These are phyloP conservation scores for Orbilia quercus DNA, from an alignment of 2,329 filamentous ascomycete species.

Conservation along the genomic window DNA sequence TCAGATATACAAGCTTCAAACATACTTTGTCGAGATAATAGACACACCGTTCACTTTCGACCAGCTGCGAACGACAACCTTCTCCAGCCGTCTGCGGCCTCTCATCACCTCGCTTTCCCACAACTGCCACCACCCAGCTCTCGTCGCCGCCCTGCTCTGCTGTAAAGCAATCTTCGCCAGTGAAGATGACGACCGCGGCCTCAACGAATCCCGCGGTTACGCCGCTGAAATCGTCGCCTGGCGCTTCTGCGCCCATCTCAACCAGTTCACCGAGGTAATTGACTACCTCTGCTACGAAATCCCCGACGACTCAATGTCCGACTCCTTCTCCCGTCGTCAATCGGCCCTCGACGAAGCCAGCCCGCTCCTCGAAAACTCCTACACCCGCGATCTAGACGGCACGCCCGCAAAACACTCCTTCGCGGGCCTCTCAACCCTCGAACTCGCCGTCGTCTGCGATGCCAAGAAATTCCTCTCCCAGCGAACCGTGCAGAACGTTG, in stretches of 20 bases:
- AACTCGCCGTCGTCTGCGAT: constrained; percentile 82
- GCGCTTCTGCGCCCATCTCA: constrained; percentile 54
- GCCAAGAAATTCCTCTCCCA: constrained; percentile 88
- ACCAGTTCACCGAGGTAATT: constrained; percentile 54
- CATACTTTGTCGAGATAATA: constrained; percentile 51
- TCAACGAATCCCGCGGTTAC: constrained; percentile 54
- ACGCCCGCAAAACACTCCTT: constrained; percentile 76
- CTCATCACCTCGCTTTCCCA: constrained; percentile 45
- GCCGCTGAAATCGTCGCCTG: constrained; percentile 55
- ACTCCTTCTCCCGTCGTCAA: constrained; percentile 21
- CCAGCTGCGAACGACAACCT: constrained; percentile 48
- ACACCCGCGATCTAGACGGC: constrained; percentile 66
- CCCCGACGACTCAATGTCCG: constrained; percentile 33
- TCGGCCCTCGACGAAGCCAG: constrained; percentile 20
- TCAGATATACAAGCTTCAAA: constrained; percentile 53
- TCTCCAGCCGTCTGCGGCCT: constrained; percentile 47
- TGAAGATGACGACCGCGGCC: constrained; percentile 51
- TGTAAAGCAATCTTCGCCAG: constrained; percentile 54
- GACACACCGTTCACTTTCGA: constrained; percentile 54
- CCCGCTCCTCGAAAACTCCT: constrained; percentile 22
- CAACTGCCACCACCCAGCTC: constrained; percentile 51
- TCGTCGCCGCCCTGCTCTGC: constrained; percentile 53
- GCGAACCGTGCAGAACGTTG: constrained; percentile 81
- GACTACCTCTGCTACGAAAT: constrained; percentile 56
- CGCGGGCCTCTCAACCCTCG: constrained; percentile 82